phyloP scores from a whole-genome alignment of 768 basidiomycete genomes.

The Wakefieldia striispora region DNA sequence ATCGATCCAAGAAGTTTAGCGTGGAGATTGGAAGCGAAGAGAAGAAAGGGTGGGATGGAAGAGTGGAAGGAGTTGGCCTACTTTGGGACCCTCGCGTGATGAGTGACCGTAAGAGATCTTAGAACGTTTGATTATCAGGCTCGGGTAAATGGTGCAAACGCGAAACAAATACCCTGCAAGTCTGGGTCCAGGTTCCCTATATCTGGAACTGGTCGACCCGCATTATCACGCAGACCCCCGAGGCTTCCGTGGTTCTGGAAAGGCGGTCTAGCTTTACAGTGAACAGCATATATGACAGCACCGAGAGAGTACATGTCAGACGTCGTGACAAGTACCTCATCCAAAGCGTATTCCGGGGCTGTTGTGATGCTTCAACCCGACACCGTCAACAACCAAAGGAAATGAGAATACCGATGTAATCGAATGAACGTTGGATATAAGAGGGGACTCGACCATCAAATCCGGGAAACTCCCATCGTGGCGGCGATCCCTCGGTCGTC shows the following conservation, averaged over 20 bases:
- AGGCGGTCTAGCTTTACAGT: constrained; percentile 83
- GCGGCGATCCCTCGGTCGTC: constrained; percentile 63
- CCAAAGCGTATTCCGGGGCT: constrained; percentile 95
- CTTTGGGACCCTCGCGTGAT: constrained; percentile 74
- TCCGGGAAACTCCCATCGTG: constrained; percentile 89
- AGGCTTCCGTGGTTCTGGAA: constrained; percentile 83
- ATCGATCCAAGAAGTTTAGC: constrained; percentile 92
- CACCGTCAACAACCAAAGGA: not conserved
- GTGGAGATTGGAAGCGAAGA: constrained; percentile 95
- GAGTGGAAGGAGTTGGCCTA: constrained; percentile 73
- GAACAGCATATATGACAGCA: constrained; percentile 87
- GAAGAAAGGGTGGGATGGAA: constrained; percentile 89
- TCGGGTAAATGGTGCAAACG: constrained; percentile 2
- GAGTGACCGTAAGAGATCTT: constrained; percentile 77
- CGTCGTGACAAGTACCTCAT: constrained; percentile 80
- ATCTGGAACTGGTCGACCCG: constrained; percentile 58
- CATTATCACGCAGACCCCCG: constrained; percentile 64
- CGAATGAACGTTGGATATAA: constrained; percentile 88
- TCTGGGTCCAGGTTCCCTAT: constrained; percentile 68
- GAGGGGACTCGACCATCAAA: constrained; percentile 77
- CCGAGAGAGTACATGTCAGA: constrained; percentile 95
- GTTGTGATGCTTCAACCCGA: constrained; percentile 8
- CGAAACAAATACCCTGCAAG: constrained; percentile 54
- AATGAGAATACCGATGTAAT: constrained; percentile 74
- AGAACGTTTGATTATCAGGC: constrained; percentile 4